Percentiles rank a stretch among this genome's conserved stretches.
These are phyloP conservation scores for Allium sativum DNA, from an alignment of 106 monocot species.

Conservation along the genomic window DNA sequence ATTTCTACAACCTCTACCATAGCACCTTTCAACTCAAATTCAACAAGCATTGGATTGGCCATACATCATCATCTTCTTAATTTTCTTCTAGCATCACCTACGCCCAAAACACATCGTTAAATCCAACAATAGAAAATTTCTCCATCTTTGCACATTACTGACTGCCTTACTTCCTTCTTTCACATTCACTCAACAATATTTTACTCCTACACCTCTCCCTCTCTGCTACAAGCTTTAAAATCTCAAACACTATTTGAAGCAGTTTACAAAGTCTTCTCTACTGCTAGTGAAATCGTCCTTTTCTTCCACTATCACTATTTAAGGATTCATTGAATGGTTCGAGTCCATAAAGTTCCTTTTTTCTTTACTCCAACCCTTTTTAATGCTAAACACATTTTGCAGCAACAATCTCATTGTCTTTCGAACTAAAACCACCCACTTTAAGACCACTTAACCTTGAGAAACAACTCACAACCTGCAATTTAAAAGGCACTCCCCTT, in stretches of 20 bases:
- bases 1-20: no score
- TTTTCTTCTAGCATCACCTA: no score
- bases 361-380: slow-evolving; percentile 11
- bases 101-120: no score
- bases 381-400: slow-evolving; percentile 33
- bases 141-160: slow-evolving; percentile 30
- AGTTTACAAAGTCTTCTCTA: slow-evolving; percentile 18
- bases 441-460: slow-evolving; percentile 12
- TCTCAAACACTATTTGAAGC: slow-evolving; percentile 47
- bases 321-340: slow-evolving; percentile 18
- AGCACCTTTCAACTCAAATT: no score
- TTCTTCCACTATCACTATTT: slow-evolving; percentile 55
- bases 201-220: slow-evolving; percentile 33
- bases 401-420: slow-evolving; percentile 33
- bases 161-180: slow-evolving; percentile 40
- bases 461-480: slow-evolving; percentile 11
- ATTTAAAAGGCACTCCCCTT: slow-evolving; percentile 53
- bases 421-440: slow-evolving; percentile 17
- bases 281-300: slow-evolving; percentile 33
- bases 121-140: slow-evolving; percentile 13
- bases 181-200: slow-evolving; percentile 25
- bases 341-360: slow-evolving; percentile 17
- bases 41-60: no score
- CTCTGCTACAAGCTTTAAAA: slow-evolving; percentile 36
- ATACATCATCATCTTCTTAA: no score